Evolutionary conservation across 257 asterid species (phyloP).

Genomic region (Eustoma russellianum): DNA sequence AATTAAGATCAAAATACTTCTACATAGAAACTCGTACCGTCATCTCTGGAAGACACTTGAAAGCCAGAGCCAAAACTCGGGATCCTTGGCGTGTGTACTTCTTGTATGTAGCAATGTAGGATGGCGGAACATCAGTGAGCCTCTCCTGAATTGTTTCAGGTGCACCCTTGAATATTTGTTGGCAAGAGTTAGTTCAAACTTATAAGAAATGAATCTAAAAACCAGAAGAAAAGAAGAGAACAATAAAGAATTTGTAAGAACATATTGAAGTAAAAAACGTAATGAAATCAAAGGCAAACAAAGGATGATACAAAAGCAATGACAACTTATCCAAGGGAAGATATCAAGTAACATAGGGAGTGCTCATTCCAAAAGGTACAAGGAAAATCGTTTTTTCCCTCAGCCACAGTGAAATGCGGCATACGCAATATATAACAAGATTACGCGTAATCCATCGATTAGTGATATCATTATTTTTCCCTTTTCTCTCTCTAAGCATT

Average conservation of each 20-base stretch:
- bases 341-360: too few species aligned
- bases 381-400: too few species aligned
- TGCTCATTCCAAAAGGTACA: too few species aligned
- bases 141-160: slow-evolving; percentile 98
- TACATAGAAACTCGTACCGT: slow-evolving; percentile 44
- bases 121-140: slow-evolving; percentile 72
- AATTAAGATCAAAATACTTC: not conserved
- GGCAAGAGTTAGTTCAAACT: not conserved
- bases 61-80: slow-evolving; percentile 93
- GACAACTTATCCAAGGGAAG: too few species aligned
- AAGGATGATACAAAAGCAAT: not conserved
- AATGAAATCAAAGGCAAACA: too few species aligned
- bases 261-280: too few species aligned
- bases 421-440: too few species aligned
- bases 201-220: not conserved
- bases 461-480: too few species aligned
- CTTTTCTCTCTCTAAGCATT: too few species aligned
- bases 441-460: too few species aligned
- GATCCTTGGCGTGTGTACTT: slow-evolving; percentile 97
- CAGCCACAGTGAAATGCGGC: too few species aligned
- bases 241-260: not conserved
- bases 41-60: slow-evolving; percentile 89
- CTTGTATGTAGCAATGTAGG: slow-evolving; percentile 70
- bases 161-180: slow-evolving; percentile 65
- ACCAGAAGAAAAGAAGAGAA: not conserved